phyloP scores from a whole-genome alignment of 805 yeast species.

The Saccharomycopsis sp. region DNA sequence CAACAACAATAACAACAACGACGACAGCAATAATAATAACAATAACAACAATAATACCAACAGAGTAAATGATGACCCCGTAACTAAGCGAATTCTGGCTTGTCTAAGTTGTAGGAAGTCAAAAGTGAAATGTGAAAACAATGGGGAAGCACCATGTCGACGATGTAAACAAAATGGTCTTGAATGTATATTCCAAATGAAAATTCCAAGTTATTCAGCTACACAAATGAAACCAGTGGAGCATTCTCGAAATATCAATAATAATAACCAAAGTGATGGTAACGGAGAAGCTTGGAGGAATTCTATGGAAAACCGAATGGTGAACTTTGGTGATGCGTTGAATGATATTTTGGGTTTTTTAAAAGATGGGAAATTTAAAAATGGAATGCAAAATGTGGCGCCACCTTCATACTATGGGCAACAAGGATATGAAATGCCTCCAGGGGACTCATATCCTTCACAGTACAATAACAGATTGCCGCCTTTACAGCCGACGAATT shows the following conservation, averaged over 20 bases:
- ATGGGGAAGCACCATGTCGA: slow-evolving; percentile 44
- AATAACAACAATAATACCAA: slow-evolving; percentile 39
- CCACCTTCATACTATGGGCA: too few species aligned
- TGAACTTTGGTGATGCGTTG: slow-evolving; percentile 34
- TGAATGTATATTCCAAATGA: slow-evolving; percentile 51
- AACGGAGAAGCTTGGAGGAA: slow-evolving; percentile 27
- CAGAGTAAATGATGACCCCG: slow-evolving; percentile 28
- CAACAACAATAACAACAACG: slow-evolving; percentile 63
- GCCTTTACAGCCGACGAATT: not conserved
- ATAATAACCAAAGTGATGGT: not conserved
- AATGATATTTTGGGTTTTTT: slow-evolving; percentile 32
- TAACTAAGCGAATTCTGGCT: slow-evolving; percentile 39
- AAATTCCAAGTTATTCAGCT: slow-evolving; percentile 34
- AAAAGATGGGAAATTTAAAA: slow-evolving; percentile 24
- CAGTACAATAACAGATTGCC: not conserved
- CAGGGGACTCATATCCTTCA: not conserved
- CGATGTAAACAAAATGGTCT: slow-evolving; percentile 47
- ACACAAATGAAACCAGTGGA: slow-evolving; percentile 13
- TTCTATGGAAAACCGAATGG: slow-evolving; percentile 34
- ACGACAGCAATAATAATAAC: slow-evolving; percentile 39
- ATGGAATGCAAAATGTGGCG: slow-evolving; percentile 1
- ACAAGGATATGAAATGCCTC: not conserved
- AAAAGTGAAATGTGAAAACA: slow-evolving; percentile 55
- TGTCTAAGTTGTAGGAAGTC: slow-evolving; percentile 56
- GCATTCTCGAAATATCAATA: slow-evolving; percentile 3